These are phyloP conservation scores for Cyberlindnera maritima DNA, from an alignment of 805 yeast species.

Conservation along the genomic window DNA sequence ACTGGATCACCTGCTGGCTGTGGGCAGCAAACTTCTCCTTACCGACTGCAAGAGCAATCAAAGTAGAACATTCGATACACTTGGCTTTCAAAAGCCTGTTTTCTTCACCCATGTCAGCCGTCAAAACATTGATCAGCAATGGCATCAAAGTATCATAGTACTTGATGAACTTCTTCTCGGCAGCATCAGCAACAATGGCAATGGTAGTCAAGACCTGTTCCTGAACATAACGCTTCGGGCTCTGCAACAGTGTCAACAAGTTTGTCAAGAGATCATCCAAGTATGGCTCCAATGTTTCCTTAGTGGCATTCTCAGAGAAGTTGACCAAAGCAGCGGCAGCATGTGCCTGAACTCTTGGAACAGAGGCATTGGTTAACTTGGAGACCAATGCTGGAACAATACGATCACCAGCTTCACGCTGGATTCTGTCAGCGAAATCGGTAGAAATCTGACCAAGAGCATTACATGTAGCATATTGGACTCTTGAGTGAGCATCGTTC, in stretches of 20 bases:
- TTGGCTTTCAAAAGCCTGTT: constrained; percentile 82
- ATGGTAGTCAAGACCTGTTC: constrained; percentile 96
- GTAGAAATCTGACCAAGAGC: constrained; percentile 96
- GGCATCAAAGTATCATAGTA: constrained; percentile 97
- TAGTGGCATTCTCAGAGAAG: constrained; percentile 87
- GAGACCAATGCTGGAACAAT: constrained; percentile 87
- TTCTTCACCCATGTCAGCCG: constrained; percentile 74
- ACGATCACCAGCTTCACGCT: constrained; percentile 72
- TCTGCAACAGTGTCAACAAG: constrained; percentile 70
- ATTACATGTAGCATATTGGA: constrained; percentile 95
- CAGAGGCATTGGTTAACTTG: constrained; percentile 67
- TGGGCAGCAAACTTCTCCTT: constrained; percentile 80
- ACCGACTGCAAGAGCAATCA: constrained; percentile 94
- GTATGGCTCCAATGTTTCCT: constrained; percentile 88
- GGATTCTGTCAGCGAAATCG: constrained; percentile 89
- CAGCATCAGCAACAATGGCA: constrained; percentile 96
- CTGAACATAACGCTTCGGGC: constrained; percentile 90
- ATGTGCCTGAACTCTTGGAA: constrained; percentile 93
- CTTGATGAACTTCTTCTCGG: constrained; percentile 81
- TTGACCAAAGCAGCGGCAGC: constrained; percentile 98
- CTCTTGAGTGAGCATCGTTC: constrained; percentile 86
- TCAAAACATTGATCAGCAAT: constrained; percentile 71
- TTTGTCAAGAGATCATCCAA: constrained; percentile 77
- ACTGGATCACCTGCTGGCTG: constrained; percentile 66
- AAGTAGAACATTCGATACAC: constrained; percentile 92